A percentile compares a stretch with the other conserved stretches of the same genome.
These are phyloP conservation scores for Glonium stellatum DNA, from an alignment of 495 filamentous ascomycete genomes.

Conservation along the genomic window DNA sequence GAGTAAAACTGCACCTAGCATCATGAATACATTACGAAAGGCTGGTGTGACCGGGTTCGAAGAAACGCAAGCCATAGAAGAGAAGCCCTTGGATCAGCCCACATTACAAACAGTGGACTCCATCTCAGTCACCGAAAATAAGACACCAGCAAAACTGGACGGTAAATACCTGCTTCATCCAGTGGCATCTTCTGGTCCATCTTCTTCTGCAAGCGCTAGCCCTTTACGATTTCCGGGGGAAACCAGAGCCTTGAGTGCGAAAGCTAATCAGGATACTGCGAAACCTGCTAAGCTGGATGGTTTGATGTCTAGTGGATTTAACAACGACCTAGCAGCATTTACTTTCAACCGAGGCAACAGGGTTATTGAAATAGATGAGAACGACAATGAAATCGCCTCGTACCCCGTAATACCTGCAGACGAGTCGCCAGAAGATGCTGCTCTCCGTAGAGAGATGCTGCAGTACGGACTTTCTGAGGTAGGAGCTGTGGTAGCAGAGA, in stretches of 20 bases:
- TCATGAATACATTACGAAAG: constrained; percentile 62
- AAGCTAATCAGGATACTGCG: constrained; percentile 43
- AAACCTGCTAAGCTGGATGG: not conserved
- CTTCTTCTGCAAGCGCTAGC: not conserved
- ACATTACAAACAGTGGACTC: not conserved
- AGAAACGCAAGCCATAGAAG: constrained; percentile 10
- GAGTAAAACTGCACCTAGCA: constrained; percentile 51
- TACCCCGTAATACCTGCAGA: constrained; percentile 43
- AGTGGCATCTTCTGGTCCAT: not conserved
- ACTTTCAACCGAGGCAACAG: constrained; percentile 28
- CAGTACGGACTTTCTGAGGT: constrained; percentile 79
- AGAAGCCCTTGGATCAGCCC: not conserved
- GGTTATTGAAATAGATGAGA: constrained; percentile 33
- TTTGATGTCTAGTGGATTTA: constrained; percentile 9
- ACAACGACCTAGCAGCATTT: constrained; percentile 16
- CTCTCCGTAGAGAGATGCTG: constrained; percentile 85
- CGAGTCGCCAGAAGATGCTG: constrained; percentile 72
- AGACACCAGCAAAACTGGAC: not conserved
- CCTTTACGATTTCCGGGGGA: constrained; percentile 20
- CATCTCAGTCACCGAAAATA: not conserved
- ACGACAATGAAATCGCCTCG: constrained; percentile 31
- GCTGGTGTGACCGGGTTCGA: constrained; percentile 54
- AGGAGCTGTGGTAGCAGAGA: constrained; percentile 84
- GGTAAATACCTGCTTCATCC: not conserved
- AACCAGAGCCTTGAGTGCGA: constrained; percentile 45